Evolutionary conservation across 192 early-diverging fungal genomes (phyloP).

Genomic region (Jimgerdemannia flammicorona): DNA sequence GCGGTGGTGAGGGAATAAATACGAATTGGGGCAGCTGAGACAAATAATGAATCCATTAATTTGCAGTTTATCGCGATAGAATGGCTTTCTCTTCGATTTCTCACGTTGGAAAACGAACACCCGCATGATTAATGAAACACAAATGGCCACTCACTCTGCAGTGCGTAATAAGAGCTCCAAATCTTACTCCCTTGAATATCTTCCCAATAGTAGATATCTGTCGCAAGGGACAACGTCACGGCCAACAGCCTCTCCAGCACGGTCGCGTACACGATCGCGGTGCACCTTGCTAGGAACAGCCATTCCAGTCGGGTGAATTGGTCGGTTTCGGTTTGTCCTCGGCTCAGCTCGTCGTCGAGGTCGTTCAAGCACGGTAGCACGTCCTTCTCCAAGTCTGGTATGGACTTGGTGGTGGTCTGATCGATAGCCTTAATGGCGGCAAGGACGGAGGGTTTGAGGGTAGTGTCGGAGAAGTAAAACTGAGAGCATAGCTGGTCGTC

Average conservation of each 20-base stretch:
- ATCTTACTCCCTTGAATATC: conserved; percentile 38
- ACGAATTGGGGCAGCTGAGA: background rate
- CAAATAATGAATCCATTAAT: background rate
- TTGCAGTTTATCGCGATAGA: too few species aligned
- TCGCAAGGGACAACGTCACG: conserved; percentile 53
- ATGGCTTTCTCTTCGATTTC: conserved; percentile 1
- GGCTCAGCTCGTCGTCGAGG: too few species aligned
- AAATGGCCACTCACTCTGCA: conserved; percentile 39
- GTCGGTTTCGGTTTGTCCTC: too few species aligned
- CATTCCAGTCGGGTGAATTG: conserved; percentile 21
- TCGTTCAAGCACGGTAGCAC: too few species aligned
- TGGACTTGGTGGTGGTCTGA: too few species aligned
- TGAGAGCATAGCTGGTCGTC: too few species aligned
- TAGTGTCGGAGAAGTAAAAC: too few species aligned
- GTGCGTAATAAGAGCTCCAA: conserved; percentile 34
- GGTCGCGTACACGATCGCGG: conserved; percentile 51
- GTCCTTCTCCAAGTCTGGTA: too few species aligned
- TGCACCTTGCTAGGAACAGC: conserved; percentile 49
- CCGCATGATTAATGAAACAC: background rate
- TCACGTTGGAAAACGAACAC: background rate
- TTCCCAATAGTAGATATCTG: conserved; percentile 67
- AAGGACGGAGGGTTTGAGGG: too few species aligned
- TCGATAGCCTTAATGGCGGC: too few species aligned
- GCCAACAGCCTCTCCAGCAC: conserved; percentile 53
- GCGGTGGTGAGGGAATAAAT: background rate